Percentiles rank a stretch among this genome's conserved stretches.
phyloP scores from a whole-genome alignment of 148 eudicot genomes.

The Rhododendron molle region DNA sequence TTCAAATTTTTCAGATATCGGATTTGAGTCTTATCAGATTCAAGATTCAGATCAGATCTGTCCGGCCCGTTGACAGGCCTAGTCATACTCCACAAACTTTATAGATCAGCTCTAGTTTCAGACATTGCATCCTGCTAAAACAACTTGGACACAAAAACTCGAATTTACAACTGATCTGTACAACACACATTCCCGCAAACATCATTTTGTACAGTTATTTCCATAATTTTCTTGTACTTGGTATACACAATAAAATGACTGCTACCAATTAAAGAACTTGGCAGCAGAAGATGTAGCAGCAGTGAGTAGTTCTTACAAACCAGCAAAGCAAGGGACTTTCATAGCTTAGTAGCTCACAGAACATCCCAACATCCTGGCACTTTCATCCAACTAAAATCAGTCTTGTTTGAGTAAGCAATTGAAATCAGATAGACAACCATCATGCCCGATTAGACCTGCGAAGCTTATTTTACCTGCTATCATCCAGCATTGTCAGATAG shows the following conservation, averaged over 20 bases:
- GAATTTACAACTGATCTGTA: not conserved
- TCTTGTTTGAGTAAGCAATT: not conserved
- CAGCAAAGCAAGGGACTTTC: not conserved
- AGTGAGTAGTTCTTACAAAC: not conserved
- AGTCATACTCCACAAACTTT: not conserved
- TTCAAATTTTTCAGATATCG: too few species aligned
- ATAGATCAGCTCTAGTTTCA: not conserved
- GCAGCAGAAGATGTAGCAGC: not conserved
- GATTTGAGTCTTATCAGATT: too few species aligned
- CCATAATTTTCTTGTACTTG: not conserved
- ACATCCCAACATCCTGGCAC: not conserved
- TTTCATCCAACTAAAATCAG: not conserved
- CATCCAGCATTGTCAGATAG: constrained; percentile 15
- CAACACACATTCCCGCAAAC: not conserved
- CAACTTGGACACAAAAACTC: too few species aligned
- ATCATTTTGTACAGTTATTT: not conserved
- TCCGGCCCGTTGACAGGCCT: too few species aligned
- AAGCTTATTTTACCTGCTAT: not conserved
- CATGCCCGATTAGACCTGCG: not conserved
- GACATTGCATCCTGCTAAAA: not conserved
- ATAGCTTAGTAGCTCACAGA: not conserved
- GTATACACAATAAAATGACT: not conserved
- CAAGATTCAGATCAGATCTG: too few species aligned
- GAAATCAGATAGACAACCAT: not conserved
- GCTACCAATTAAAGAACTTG: not conserved